Base-by-base conservation (phyloP, 495 filamentous ascomycete species). In the Aspergillus conjunctus region DNA sequence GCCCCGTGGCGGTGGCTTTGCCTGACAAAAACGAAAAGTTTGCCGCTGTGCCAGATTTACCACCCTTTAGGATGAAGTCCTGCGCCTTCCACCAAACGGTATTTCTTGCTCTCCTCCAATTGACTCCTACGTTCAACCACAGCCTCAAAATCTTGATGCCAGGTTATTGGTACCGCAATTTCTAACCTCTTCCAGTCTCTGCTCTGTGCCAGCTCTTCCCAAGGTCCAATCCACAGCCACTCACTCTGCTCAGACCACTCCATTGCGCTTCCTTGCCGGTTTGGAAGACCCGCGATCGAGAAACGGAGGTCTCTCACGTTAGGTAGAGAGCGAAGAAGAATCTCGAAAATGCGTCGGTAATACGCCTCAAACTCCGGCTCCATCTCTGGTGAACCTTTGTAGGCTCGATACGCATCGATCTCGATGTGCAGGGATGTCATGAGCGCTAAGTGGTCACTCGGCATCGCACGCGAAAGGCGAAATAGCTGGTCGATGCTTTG, bases 401-500 rank as follows among this genome's bases (percentile, higher is more conserved):
- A 51, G 8, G 21, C 31, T 4, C 56, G 56, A 34, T 63, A 63
- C 14, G 59, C 44, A 22, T 63, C 61, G 18, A 63, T 59, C n/a
- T 63, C 61, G 26, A 63, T 20, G 12, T 11, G 14, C 33, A 63
- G 20, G 7, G 56, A 56, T 17, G 44, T 55, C 14, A 59, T 32
- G 11, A 55, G 12, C 8, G 51, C 43, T 11, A 63, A 14, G 18
- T 63, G 56, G 2, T 41, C 43, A 6, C 10, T 1, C 2, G 61
- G 56, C 56, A 63, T 34, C 21, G 39, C 17, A 17, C 44, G 32
- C 11, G 43, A 55, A 14, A 63, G 15, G 1, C 61, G 61, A n/a
- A 55, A 59, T 2, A 63, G 44, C 20, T 63, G 61, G 12, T 63
- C 61, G 14, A 63, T 59, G 11, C 61, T 51, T 14, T 59, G 56